These are phyloP conservation scores for Beauveria brongniartii DNA, from an alignment of 2,329 filamentous ascomycete species.

Conservation along the genomic window DNA sequence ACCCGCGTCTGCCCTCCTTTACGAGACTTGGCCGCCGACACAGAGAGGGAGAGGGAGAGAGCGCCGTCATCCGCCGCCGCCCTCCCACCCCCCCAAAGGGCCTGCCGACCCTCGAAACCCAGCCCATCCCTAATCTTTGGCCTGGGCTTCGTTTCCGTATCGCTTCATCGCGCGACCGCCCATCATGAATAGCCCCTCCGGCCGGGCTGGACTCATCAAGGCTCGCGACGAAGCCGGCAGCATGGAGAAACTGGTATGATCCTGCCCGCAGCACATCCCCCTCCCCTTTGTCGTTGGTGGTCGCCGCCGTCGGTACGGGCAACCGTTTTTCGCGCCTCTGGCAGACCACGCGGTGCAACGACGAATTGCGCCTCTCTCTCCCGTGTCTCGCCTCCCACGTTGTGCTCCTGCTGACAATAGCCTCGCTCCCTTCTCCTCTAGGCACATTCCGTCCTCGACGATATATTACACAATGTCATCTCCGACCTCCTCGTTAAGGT, in stretches of 20 bases:
- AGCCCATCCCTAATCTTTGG: background rate
- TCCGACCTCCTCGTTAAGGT: conserved; percentile 66
- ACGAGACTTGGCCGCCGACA: background rate
- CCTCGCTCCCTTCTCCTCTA: conserved; percentile 20
- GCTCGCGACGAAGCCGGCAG: conserved; percentile 41
- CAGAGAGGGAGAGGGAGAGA: background rate
- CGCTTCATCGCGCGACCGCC: conserved; percentile 8
- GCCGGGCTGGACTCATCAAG: conserved; percentile 50
- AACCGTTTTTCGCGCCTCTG: background rate
- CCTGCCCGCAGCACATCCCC: background rate
- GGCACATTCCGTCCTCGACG: conserved; percentile 62
- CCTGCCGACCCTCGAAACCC: conserved; percentile 7
- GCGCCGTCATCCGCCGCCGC: background rate
- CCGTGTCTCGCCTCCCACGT: background rate
- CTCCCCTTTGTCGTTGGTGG: background rate
- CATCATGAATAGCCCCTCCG: conserved; percentile 36
- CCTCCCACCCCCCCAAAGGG: background rate
- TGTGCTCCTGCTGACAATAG: conserved; percentile 1
- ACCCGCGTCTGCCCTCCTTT: background rate
- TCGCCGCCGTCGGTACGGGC: background rate
- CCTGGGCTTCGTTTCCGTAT: conserved; percentile 1
- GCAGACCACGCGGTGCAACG: background rate
- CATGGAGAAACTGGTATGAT: conserved; percentile 53
- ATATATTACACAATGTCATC: conserved; percentile 67
- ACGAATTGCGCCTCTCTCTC: background rate